A percentile compares a stretch with the other conserved stretches of the same genome.
Evolutionary conservation across 1,139 yeast species (phyloP).

Genomic region (Kodamaea sp.): DNA sequence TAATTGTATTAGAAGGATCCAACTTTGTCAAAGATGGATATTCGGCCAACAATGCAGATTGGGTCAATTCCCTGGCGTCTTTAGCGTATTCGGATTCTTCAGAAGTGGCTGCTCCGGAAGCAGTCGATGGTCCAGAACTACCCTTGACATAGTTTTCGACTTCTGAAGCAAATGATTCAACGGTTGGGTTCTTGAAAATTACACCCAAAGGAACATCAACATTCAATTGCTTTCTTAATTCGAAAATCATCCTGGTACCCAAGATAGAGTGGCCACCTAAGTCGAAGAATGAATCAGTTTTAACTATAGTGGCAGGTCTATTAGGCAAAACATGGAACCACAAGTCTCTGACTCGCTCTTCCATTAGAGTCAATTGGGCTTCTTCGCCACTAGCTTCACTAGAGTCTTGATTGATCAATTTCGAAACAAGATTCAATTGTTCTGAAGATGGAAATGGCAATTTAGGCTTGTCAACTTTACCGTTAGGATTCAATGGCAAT

Average conservation of each 20-base stretch:
- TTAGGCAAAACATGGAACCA: constrained; percentile 88
- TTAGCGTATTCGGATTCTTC: constrained; percentile 54
- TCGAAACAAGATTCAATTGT: constrained; percentile 69
- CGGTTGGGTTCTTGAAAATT: constrained; percentile 84
- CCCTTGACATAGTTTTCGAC: constrained; percentile 54
- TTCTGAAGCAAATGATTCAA: constrained; percentile 71
- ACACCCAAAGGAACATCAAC: constrained; percentile 87
- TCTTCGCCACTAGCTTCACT: constrained; percentile 26
- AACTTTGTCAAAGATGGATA: constrained; percentile 30
- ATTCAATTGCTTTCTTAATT: constrained; percentile 70
- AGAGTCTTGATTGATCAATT: constrained; percentile 36
- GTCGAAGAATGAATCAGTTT: constrained; percentile 89
- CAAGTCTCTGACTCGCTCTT: constrained; percentile 66
- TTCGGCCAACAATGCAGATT: constrained; percentile 39
- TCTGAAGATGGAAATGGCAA: constrained; percentile 91
- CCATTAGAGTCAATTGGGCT: constrained; percentile 55
- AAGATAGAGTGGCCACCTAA: constrained; percentile 96
- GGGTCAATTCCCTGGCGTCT: constrained; percentile 65
- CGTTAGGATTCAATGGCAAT: constrained; percentile 94
- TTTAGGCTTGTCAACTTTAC: constrained; percentile 96
- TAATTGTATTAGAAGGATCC: constrained; percentile 39
- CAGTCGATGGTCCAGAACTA: constrained; percentile 44
- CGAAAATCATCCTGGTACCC: constrained; percentile 96
- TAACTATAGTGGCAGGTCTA: constrained; percentile 71
- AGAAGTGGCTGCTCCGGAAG: constrained; percentile 21